A percentile compares a stretch with the other conserved stretches of the same genome.
These are phyloP conservation scores for Nephelium lappaceum DNA, from an alignment of 345 rosid genomes.

Conservation along the genomic window DNA sequence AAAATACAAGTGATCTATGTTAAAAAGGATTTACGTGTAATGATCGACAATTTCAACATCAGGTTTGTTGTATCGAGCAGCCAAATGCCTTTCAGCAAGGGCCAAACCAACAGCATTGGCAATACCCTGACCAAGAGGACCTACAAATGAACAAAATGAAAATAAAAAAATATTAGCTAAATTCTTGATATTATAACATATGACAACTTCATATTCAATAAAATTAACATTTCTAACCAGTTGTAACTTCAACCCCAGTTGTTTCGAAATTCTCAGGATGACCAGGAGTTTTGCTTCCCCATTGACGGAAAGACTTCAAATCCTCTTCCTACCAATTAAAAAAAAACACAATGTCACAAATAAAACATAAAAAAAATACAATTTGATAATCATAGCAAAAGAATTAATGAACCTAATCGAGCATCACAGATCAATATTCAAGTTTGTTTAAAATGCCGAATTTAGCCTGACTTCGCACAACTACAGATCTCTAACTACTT, in stretches of 20 bases:
- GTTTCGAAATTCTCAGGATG: conserved; percentile 99
- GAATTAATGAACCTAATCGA: not conserved
- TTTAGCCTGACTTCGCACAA: too few relatives aligned
- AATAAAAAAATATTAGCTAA: not conserved
- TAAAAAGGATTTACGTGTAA: conserved; percentile 62
- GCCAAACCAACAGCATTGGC: conserved; percentile 98
- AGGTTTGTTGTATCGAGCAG: conserved; percentile 88
- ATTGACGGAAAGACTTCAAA: conserved; percentile 83
- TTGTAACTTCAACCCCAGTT: conserved; percentile 96
- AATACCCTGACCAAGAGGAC: conserved; percentile 94
- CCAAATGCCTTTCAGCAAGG: conserved; percentile 88
- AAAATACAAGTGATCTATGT: not conserved
- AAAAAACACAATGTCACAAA: not conserved
- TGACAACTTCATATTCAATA: not conserved
- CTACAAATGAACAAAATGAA: conserved; percentile 32
- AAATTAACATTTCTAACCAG: conserved; percentile 49
- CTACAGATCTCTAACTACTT: too few relatives aligned
- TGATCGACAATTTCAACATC: conserved; percentile 82
- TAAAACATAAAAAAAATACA: not conserved
- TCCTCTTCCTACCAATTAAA: conserved; percentile 68
- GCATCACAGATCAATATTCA: too few relatives aligned
- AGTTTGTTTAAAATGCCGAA: too few relatives aligned
- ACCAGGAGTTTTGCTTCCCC: conserved; percentile 96
- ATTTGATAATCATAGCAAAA: not conserved
- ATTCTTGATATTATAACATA: not conserved